Evolutionary conservation across 495 filamentous ascomycete species (phyloP), one percentile per base, ranked within the genome.

Genomic region (Zalerion maritima): DNA sequence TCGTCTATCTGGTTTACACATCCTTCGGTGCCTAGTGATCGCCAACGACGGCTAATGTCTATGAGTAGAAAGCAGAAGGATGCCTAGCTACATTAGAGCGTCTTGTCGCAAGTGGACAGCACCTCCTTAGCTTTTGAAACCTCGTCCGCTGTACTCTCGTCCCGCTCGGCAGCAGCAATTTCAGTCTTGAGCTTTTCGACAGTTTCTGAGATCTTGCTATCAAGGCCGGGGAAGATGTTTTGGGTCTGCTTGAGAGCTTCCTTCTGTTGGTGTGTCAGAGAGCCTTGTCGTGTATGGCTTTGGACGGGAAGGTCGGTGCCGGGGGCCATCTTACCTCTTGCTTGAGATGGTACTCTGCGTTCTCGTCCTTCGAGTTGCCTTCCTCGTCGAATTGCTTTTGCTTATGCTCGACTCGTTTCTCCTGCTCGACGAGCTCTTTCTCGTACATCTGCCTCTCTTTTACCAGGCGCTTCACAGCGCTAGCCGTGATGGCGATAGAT

Each of bases 401-500:
- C n/a, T n/a, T n/a, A n/a, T n/a, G n/a, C n/a, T n/a, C n/a, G 21
- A 94, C 65, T 23, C 77, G 73, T 34, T 62, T 61, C 32, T 77
- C 65, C 42, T 94, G 83, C 33, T 71, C 54, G 34, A 64, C 55
- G 13, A 81, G 64, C 46, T 97, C 89, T 40, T 75, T 74, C 54
- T 83, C 79, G 58, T 97, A 94, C 49, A 73, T 84, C 19, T 64
- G 61, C 46, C 94, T 83, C 51, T 97, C 89, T 51, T 93, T 94
- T 31, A 94, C 70, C 28, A 94, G 65, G 30, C 87, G 82, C 41
- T 69, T 58, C 42, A 94, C 64, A 13, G 76, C 68, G 26, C 71
- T 70, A 11, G 78, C 85, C 27, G 69, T 64, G 40, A 89, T 82
- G 26, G 69, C 57, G 34, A 93, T 64, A 40, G 68, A 67, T 6